Evolutionary conservation across 305 asterid species (phyloP), one percentile per base, ranked within the genome.

Genomic region (Fraxinus platypoda): DNA sequence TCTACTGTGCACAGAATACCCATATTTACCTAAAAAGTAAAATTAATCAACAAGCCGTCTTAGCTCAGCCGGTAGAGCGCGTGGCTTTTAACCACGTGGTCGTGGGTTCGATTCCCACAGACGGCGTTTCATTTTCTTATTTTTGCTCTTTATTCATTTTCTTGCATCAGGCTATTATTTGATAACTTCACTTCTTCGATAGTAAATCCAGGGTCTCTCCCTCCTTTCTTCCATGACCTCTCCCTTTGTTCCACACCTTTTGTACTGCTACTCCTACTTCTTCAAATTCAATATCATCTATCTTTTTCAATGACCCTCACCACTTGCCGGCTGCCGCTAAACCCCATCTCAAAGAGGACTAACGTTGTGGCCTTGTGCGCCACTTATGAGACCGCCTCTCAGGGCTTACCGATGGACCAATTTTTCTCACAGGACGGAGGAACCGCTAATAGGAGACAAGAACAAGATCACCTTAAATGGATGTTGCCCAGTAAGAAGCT

Each of bases 81-180:
- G 80, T 90, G 94, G 94, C 97, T 92, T 93, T 93, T 93, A 93
- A 91, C 95, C 95, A 93, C 84, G 95, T 93, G 97, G 97, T 93
- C 97, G 97, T 93, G 97, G 94, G 95, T 92, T 93, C 91, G 92
- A 92, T 89, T 90, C 94, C 95, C 97, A 92, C 93, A 91, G 94
- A 91, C 94, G 97, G 94, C 94, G 95, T 26, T 31, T 30, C 2
- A 8, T 37, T 41, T 38, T 41, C 13, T 46, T 3, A 12, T 12
- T 46, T 46, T 46, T 13, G 6, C 57, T 12, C 57, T 1, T 25
- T 7, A 12, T 52, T 2, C 6, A n/a, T 21, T 34, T 23, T 17
- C 78, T 25, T 64, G 15, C 33, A 2, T 23, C 15, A 2, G 17
- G 72, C 26, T 64, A 64, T 66, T 26, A 43, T 66, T 23, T 21